Evolutionary conservation across 257 asterid species (phyloP).

Genomic region (Ocimum tenuiflorum): DNA sequence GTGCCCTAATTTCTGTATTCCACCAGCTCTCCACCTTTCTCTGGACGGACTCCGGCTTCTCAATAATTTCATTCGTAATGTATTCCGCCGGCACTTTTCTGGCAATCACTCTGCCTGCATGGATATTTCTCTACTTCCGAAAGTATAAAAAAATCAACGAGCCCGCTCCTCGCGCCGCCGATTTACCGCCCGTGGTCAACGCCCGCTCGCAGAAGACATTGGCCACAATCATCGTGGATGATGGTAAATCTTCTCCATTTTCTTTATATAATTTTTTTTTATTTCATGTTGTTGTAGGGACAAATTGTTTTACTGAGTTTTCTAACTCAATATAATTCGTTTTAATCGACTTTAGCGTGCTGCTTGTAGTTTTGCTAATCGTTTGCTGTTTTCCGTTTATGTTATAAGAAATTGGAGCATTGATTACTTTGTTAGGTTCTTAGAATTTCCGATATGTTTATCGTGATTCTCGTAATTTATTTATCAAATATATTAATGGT

Average conservation of each 20-base stretch:
- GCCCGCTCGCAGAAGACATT: constrained; percentile 7
- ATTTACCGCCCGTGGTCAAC: constrained; percentile 10
- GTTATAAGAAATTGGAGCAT: neutral
- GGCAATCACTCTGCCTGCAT: constrained; percentile 32
- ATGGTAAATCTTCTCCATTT: constrained; percentile 15
- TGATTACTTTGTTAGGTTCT: neutral
- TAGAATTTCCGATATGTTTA: neutral
- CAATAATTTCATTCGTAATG: constrained; percentile 7
- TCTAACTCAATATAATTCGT: neutral
- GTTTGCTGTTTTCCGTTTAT: neutral
- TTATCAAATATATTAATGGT: too few species aligned
- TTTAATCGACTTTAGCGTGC: neutral
- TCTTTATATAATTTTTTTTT: too few species aligned
- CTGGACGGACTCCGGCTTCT: constrained; percentile 17
- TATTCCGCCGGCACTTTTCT: constrained; percentile 23
- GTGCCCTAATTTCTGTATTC: constrained; percentile 5
- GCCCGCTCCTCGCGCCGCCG: neutral
- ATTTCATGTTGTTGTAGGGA: neutral
- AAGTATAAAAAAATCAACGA: constrained; percentile 11
- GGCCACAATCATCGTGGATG: neutral
- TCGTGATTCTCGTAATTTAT: neutral
- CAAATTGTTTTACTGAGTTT: too few species aligned
- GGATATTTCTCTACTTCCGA: constrained; percentile 14
- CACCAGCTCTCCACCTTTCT: constrained; percentile 1
- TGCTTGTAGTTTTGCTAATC: neutral